Evolutionary conservation across 164 flowering plant species (phyloP).

Genomic region (Nelumbo lutea): DNA sequence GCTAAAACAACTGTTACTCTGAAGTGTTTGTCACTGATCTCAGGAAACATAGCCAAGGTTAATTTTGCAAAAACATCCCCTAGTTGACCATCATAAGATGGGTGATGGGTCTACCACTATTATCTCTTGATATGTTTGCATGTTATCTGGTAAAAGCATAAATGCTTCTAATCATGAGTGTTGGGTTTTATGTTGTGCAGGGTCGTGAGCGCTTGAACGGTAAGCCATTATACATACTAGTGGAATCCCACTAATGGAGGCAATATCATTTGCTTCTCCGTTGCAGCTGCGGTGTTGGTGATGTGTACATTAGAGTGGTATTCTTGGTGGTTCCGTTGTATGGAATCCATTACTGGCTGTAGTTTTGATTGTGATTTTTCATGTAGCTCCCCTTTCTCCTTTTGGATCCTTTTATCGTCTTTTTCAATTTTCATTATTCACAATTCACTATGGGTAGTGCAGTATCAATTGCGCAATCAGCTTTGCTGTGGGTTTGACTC

Average conservation of each 20-base stretch:
- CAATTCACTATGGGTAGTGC: too few relatives aligned
- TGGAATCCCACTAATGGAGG: slow-evolving; percentile 31
- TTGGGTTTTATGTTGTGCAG: slow-evolving; percentile 19
- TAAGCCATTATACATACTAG: slow-evolving; percentile 46
- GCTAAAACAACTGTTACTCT: too few relatives aligned
- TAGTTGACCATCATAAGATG: too few relatives aligned
- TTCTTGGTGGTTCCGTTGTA: slow-evolving; percentile 1
- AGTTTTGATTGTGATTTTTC: not conserved
- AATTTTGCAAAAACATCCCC: too few relatives aligned
- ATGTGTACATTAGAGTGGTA: slow-evolving; percentile 23
- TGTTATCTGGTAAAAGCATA: too few relatives aligned
- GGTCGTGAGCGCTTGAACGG: slow-evolving; percentile 46
- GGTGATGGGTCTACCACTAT: too few relatives aligned
- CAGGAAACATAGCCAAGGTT: too few relatives aligned
- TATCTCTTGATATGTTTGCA: too few relatives aligned
- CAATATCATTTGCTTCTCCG: not conserved
- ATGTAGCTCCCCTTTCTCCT: not conserved
- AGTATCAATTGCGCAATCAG: too few relatives aligned
- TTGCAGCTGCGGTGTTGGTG: not conserved
- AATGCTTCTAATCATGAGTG: not conserved
- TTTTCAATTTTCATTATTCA: too few relatives aligned
- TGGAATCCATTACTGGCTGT: not conserved
- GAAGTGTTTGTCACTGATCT: too few relatives aligned
- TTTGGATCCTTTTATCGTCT: not conserved
- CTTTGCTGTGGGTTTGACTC: too few relatives aligned